Evolutionary conservation across 202 grass and related monocot genomes (phyloP).

Genomic region (Hordeum pubiflorum): DNA sequence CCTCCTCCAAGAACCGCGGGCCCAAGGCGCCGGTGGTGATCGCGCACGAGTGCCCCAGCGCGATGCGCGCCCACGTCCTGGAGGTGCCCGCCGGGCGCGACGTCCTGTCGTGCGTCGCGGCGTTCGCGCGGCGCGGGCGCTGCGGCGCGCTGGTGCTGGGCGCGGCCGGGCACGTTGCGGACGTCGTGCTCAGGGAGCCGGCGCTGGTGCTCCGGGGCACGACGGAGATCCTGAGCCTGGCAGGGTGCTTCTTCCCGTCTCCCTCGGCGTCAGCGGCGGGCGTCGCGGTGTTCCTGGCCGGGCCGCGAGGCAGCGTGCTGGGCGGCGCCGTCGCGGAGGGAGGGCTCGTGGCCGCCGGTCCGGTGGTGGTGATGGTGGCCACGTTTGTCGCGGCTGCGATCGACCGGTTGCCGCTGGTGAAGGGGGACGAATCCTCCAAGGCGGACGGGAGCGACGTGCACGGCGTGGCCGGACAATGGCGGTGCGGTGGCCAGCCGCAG

Average conservation of each 20-base stretch:
- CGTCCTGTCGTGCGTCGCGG: conserved; percentile 40
- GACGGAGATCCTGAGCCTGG: conserved; percentile 37
- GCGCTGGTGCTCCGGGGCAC: conserved; percentile 27
- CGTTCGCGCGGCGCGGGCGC: conserved; percentile 23
- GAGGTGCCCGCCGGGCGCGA: conserved; percentile 47
- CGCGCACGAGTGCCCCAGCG: conserved; percentile 43
- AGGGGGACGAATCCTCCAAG: not conserved
- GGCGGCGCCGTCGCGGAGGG: conserved; percentile 35
- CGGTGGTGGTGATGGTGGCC: conserved; percentile 51
- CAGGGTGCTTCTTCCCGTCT: conserved; percentile 45
- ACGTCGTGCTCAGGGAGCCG: conserved; percentile 38
- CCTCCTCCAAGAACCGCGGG: conserved; percentile 1
- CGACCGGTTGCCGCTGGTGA: conserved; percentile 36
- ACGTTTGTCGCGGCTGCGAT: conserved; percentile 41
- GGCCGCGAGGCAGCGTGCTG: conserved; percentile 35
- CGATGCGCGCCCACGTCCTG: conserved; percentile 42
- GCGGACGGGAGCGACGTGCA: not conserved
- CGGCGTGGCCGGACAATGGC: not conserved
- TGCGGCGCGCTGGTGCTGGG: conserved; percentile 41
- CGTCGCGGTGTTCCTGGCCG: conserved; percentile 32
- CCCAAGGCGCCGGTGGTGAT: conserved; percentile 30
- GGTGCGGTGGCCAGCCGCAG: not conserved
- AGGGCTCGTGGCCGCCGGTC: conserved; percentile 39
- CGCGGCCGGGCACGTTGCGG: conserved; percentile 28
- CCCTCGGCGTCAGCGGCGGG: not conserved